Evolutionary conservation across 2,329 filamentous ascomycete genomes (phyloP).

Genomic region (Orbilia blumenaviensis): DNA sequence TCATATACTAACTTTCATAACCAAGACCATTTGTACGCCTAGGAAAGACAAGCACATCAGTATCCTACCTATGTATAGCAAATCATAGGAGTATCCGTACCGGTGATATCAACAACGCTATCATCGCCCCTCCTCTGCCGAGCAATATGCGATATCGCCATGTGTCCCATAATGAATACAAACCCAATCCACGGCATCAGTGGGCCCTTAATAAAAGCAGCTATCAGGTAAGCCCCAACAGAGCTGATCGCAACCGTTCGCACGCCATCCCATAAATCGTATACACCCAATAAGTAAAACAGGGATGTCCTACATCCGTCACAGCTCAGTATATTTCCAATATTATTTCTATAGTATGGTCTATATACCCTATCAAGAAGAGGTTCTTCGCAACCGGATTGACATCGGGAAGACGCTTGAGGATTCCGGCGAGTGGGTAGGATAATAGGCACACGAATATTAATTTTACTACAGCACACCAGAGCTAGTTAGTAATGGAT

Average conservation of each 20-base stretch:
- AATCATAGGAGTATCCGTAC: conserved; percentile 57
- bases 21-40: conserved; percentile 92
- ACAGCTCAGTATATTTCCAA: conserved; percentile 7
- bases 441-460: conserved; percentile 89
- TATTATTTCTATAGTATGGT: neutral
- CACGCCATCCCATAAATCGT: conserved; percentile 87
- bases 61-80: neutral
- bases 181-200: conserved; percentile 99
- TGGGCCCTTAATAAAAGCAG: conserved; percentile 81
- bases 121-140: conserved; percentile 77
- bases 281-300: conserved; percentile 93
- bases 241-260: conserved; percentile 82
- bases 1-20: conserved; percentile 76
- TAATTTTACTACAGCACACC: conserved; percentile 79
- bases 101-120: conserved; percentile 82
- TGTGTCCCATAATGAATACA: conserved; percentile 91
- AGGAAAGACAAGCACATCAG: neutral
- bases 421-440: conserved; percentile 84
- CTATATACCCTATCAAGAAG: conserved; percentile 77
- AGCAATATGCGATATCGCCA: conserved; percentile 87
- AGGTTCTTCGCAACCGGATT: conserved; percentile 85
- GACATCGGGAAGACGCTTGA: conserved; percentile 89
- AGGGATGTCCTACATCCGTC: conserved; percentile 71
- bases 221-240: conserved; percentile 81
- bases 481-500: neutral